Percentiles rank a stretch among this genome's conserved stretches.
phyloP scores from a whole-genome alignment of 2,329 filamentous ascomycete species.

The Cytospora piceicola region DNA sequence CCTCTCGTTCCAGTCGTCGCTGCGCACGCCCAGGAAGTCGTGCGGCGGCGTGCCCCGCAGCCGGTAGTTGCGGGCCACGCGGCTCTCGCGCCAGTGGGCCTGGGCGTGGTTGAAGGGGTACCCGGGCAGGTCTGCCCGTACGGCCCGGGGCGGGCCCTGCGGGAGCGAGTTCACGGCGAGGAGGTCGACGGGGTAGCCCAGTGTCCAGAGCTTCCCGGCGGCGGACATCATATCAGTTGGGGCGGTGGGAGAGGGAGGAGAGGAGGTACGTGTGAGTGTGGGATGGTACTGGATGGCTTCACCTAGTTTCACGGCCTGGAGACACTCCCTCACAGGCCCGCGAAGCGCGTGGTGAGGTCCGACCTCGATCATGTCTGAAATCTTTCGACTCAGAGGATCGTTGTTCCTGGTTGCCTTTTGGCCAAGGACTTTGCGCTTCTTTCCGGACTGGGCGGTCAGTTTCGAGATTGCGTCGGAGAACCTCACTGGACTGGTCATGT shows the following conservation, averaged over 20 bases:
- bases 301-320: background rate
- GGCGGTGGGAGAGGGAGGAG: background rate
- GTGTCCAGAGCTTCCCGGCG: background rate
- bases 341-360: constrained; percentile 36
- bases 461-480: constrained; percentile 31
- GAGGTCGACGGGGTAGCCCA: background rate
- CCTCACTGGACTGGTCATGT: constrained; percentile 37
- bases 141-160: no score
- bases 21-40: constrained; percentile 34
- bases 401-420: constrained; percentile 9
- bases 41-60: constrained; percentile 34
- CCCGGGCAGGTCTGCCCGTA: constrained; percentile 6
- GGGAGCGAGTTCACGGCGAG: background rate
- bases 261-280: background rate
- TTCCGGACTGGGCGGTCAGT: background rate
- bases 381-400: background rate
- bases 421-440: constrained; percentile 17
- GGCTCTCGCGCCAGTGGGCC: background rate
- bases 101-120: constrained; percentile 6
- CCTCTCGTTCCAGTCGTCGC: background rate
- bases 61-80: constrained; percentile 41
- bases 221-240: background rate
- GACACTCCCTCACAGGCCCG: constrained; percentile 33
- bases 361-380: constrained; percentile 32
- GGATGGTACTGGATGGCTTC: background rate